phyloP scores from a whole-genome alignment of 352 stramenopile genomes.

The Pythium vanterpoolii region DNA sequence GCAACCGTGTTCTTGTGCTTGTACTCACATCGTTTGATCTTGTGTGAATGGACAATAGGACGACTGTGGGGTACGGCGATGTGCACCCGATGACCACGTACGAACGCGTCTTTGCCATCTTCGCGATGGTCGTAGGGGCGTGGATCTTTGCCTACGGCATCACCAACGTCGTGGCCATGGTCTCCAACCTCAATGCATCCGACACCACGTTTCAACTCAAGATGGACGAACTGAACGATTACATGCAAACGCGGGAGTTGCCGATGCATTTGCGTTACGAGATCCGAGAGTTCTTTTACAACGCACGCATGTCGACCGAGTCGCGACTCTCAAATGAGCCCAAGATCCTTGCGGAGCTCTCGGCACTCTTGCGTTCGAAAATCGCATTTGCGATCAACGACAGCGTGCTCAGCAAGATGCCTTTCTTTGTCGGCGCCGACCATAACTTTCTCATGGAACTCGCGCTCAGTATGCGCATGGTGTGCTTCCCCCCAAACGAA shows the following conservation, averaged over 20 bases:
- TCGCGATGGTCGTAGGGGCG: constrained; percentile 69
- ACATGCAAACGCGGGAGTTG: constrained; percentile 74
- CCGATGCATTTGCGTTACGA: constrained; percentile 70
- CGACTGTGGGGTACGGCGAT: constrained; percentile 75
- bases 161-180: constrained; percentile 65
- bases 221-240: constrained; percentile 82
- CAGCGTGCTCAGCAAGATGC: constrained; percentile 77
- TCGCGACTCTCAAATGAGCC: constrained; percentile 67
- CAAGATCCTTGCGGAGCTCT: constrained; percentile 70
- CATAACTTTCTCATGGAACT: constrained; percentile 85
- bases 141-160: constrained; percentile 84
- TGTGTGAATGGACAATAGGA: too few relatives aligned
- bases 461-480: constrained; percentile 79
- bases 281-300: constrained; percentile 84
- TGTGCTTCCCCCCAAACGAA: constrained; percentile 73
- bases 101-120: constrained; percentile 69
- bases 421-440: constrained; percentile 72
- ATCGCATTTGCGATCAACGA: constrained; percentile 82
- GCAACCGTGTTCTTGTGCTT: too few relatives aligned
- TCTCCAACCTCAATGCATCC: constrained; percentile 68
- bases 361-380: constrained; percentile 68
- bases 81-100: constrained; percentile 47
- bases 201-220: constrained; percentile 61
- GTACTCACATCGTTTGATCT: background rate
- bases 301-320: constrained; percentile 66